These are phyloP conservation scores for Cyberlindnera mrakii DNA, from an alignment of 805 yeast genomes.

Conservation along the genomic window DNA sequence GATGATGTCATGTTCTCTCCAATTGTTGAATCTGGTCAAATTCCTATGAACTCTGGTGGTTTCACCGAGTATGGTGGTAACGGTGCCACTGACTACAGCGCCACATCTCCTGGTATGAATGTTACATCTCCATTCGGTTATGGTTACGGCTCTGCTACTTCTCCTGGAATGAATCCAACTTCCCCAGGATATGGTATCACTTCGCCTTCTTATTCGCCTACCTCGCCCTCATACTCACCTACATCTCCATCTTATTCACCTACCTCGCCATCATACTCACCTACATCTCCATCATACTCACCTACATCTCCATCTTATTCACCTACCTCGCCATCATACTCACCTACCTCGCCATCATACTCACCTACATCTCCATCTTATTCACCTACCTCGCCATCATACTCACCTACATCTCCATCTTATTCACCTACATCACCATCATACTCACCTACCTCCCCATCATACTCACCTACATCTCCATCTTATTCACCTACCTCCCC, in stretches of 20 bases:
- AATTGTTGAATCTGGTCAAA: conserved; percentile 76
- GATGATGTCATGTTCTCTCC: conserved; percentile 92
- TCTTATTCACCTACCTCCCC: conserved; percentile 44
- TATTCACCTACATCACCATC: conserved; percentile 48
- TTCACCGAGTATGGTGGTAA: conserved; percentile 54
- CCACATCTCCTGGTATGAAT: conserved; percentile 43
- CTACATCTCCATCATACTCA: conserved; percentile 72
- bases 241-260: conserved; percentile 74
- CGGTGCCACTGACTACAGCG: conserved; percentile 49
- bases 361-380: conserved; percentile 72
- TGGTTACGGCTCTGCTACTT: conserved; percentile 45
- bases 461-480: conserved; percentile 51
- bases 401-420: conserved; percentile 74
- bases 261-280: conserved; percentile 57
- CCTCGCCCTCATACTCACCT: conserved; percentile 69
- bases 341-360: conserved; percentile 78
- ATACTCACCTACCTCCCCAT: conserved; percentile 61
- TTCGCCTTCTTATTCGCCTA: conserved; percentile 59
- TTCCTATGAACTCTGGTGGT: conserved; percentile 71
- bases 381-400: conserved; percentile 61
- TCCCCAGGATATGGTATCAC: conserved; percentile 61
- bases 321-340: conserved; percentile 77
- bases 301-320: conserved; percentile 69
- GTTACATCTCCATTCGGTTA: conserved; percentile 44
- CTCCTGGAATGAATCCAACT: conserved; percentile 37